A percentile compares a stretch with the other conserved stretches of the same genome.
Conservation (phyloP, 2,329 filamentous ascomycete genomes). For the Westerdykella ornata region DNA sequence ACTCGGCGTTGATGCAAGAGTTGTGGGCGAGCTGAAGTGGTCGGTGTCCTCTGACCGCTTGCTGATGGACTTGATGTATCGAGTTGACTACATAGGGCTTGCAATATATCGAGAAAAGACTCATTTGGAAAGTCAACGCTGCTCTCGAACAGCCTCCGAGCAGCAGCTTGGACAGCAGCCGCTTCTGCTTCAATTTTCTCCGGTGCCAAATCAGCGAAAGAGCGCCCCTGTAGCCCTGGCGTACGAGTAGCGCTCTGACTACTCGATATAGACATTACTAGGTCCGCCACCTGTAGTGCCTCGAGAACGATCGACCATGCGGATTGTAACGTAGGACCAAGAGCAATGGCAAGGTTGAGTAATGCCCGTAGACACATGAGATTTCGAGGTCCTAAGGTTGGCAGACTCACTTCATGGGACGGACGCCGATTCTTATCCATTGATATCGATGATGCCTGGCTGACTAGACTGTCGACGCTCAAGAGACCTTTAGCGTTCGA, state of each 20-base stretch:
- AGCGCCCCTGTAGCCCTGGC: slow-evolving; percentile 11
- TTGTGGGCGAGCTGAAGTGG: slow-evolving; percentile 19
- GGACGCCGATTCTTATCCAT: slow-evolving; percentile 55
- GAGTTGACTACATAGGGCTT: slow-evolving; percentile 67
- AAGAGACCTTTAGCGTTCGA: slow-evolving; percentile 65
- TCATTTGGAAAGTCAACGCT: slow-evolving; percentile 83
- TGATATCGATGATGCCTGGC: slow-evolving; percentile 48
- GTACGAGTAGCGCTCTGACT: slow-evolving; percentile 16
- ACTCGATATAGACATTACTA: slow-evolving; percentile 58
- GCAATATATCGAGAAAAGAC: slow-evolving; percentile 70
- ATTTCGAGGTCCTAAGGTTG: slow-evolving; percentile 75
- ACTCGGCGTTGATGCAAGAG: slow-evolving; percentile 35
- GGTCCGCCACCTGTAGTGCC: slow-evolving; percentile 85
- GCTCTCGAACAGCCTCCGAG: slow-evolving; percentile 80
- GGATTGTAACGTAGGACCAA: slow-evolving; percentile 76
- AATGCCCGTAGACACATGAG: slow-evolving; percentile 83
- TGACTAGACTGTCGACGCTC: slow-evolving; percentile 64
- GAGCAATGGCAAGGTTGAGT: slow-evolving; percentile 88
- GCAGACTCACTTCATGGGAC: slow-evolving; percentile 45
- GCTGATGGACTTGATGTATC: slow-evolving; percentile 25
- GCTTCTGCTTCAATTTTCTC: slow-evolving; percentile 64
- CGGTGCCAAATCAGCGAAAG: slow-evolving; percentile 19
- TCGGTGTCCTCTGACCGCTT: slow-evolving; percentile 21
- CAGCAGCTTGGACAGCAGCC: slow-evolving; percentile 80
- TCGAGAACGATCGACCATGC: slow-evolving; percentile 91